Conservation (phyloP, 2,329 filamentous ascomycete species). For the Setomelanomma holmii region DNA sequence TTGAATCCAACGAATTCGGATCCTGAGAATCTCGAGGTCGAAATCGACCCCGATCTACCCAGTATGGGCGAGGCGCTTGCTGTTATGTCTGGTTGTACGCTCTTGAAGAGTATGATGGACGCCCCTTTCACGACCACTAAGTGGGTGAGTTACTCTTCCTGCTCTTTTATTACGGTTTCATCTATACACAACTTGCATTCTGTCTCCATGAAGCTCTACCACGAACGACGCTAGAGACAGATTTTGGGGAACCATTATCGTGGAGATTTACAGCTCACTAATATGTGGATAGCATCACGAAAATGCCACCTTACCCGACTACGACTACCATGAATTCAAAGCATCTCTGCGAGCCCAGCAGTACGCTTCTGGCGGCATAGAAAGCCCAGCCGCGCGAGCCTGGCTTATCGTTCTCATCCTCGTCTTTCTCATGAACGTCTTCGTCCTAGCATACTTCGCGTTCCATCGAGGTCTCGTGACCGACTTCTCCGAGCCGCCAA, state of each 20-base stretch:
- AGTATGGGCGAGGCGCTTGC: slow-evolving; percentile 77
- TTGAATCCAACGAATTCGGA: slow-evolving; percentile 32
- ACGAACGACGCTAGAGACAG: no score
- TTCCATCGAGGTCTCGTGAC: slow-evolving; percentile 69
- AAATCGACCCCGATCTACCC: slow-evolving; percentile 63
- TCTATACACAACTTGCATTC: no score
- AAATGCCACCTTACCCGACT: slow-evolving; percentile 46
- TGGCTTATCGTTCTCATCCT: slow-evolving; percentile 72
- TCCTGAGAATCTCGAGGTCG: slow-evolving; percentile 23
- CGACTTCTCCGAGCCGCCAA: slow-evolving; percentile 80
- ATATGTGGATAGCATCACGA: slow-evolving; percentile 43
- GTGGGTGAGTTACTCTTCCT: slow-evolving; percentile 38
- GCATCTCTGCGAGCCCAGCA: slow-evolving; percentile 69
- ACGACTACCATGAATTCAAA: slow-evolving; percentile 67
- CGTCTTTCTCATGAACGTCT: slow-evolving; percentile 71
- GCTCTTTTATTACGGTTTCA: background rate
- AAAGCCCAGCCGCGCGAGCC: slow-evolving; percentile 69
- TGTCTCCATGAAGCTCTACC: no score
- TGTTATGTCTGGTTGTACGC: slow-evolving; percentile 70
- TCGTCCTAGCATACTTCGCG: slow-evolving; percentile 70
- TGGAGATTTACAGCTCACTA: no score
- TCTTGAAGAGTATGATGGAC: slow-evolving; percentile 66
- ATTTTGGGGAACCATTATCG: no score
- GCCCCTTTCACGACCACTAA: slow-evolving; percentile 64
- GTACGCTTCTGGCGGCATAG: slow-evolving; percentile 71